Base-by-base conservation (phyloP, 208 protist species). In the Leishmania guyanensis region DNA sequence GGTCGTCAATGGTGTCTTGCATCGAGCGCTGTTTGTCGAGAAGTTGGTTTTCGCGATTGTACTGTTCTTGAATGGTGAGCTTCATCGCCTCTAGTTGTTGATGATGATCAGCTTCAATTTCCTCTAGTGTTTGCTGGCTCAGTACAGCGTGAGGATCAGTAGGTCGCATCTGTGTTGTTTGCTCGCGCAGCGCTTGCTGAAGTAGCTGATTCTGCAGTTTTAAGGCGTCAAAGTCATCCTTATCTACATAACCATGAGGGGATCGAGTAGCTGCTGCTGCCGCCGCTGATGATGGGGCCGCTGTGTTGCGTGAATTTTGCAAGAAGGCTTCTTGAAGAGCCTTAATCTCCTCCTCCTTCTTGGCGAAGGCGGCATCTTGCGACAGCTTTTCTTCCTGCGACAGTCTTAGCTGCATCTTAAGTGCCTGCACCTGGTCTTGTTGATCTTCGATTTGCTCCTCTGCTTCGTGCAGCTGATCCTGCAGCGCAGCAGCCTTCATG, bases 11-110 rank as follows among this genome's bases (percentile, higher is more conserved):
- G 10, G 66, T 84, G n/a, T 88, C 76, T 53, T 89, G 74, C 51
- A 90, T 82, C 2, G 77, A 17, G 8, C 81, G 83, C 56, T 88
- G 88, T 84, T 89, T 68, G 1, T 80, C 62, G 17, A 87, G 75
- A 5, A 88, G 73, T 46, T 85, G 76, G 22, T 76, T 86, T 71
- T 94, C 91, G n/a, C 82, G 73, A 66, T 89, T 85, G 81, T 84
- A 89, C 50, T 90, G 79, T 4, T 88, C 76, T 22, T 87, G 83
- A 64, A 94, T 89, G 14, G 91, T 92, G 26, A 88, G 72, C 74
- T 92, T 92, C 75, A 94, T 83, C 36, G 88, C 91, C 14, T 88
- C 60, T 16, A 94, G 84, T 65, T 94, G 91, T 78, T 94, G 89
- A 26, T 91, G 91, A 69, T 94, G 91, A 68, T 91, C 86, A 3